phyloP scores from a whole-genome alignment of 192 early-diverging fungal species.

The Dimargaris verticillata region DNA sequence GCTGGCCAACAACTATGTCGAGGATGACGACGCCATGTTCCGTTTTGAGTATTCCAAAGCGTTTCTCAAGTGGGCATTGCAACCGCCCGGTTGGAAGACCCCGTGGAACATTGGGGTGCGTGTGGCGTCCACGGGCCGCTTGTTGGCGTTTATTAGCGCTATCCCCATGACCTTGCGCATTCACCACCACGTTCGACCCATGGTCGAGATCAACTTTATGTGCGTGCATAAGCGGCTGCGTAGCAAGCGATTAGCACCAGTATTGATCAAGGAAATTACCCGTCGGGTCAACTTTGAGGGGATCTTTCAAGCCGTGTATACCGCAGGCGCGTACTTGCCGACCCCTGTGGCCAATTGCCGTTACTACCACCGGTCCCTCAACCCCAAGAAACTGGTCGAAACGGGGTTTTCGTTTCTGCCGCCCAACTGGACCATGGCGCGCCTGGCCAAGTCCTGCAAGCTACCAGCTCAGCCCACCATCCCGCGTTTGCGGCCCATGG shows the following conservation, averaged over 20 bases:
- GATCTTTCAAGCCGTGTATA: slow-evolving; percentile 97
- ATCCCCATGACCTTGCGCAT: slow-evolving; percentile 73
- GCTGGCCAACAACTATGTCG: slow-evolving; percentile 88
- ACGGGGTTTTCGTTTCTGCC: slow-evolving; percentile 76
- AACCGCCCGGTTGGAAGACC: slow-evolving; percentile 80
- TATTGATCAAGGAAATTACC: slow-evolving; percentile 95
- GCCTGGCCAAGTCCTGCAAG: slow-evolving; percentile 53
- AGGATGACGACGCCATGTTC: slow-evolving; percentile 91
- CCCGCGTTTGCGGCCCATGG: slow-evolving; percentile 68
- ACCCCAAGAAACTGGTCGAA: slow-evolving; percentile 89
- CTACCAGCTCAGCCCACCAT: slow-evolving; percentile 38
- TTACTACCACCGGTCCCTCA: slow-evolving; percentile 89
- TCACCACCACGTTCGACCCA: slow-evolving; percentile 35
- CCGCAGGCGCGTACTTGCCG: slow-evolving; percentile 79
- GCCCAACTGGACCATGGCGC: slow-evolving; percentile 51
- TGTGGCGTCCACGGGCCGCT: slow-evolving; percentile 51
- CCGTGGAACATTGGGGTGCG: slow-evolving; percentile 90
- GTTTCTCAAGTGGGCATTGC: slow-evolving; percentile 87
- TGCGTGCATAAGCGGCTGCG: slow-evolving; percentile 94
- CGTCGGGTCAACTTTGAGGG: slow-evolving; percentile 77
- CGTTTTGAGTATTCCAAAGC: slow-evolving; percentile 89
- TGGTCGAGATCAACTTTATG: slow-evolving; percentile 97
- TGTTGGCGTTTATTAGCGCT: slow-evolving; percentile 93
- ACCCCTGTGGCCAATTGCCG: slow-evolving; percentile 67
- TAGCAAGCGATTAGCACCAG: slow-evolving; percentile 82